A percentile compares a stretch with the other conserved stretches of the same genome.
These are phyloP conservation scores for Candida verbasci DNA, from an alignment of 805 yeast genomes.

Conservation along the genomic window DNA sequence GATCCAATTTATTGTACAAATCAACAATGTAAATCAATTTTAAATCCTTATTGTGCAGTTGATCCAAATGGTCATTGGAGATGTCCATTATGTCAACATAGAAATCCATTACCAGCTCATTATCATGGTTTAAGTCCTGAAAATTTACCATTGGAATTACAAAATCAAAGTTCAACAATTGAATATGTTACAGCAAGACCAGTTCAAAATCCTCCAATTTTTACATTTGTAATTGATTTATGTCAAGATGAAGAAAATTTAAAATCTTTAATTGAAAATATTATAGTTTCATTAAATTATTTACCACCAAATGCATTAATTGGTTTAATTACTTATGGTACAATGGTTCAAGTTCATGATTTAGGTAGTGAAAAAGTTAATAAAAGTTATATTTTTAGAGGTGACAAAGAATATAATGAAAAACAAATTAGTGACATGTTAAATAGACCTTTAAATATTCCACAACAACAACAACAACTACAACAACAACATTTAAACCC, in stretches of 20 bases:
- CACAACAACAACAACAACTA: slow-evolving; percentile 17
- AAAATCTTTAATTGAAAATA: slow-evolving; percentile 75
- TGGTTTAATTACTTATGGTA: slow-evolving; percentile 85
- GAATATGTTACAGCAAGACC: slow-evolving; percentile 84
- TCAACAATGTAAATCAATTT: slow-evolving; percentile 73
- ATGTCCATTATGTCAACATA: slow-evolving; percentile 75
- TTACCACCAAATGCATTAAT: slow-evolving; percentile 88
- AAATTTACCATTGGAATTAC: slow-evolving; percentile 76
- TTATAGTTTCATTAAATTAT: slow-evolving; percentile 67
- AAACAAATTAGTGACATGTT: slow-evolving; percentile 58
- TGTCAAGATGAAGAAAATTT: slow-evolving; percentile 89
- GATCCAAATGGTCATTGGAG: slow-evolving; percentile 81
- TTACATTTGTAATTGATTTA: slow-evolving; percentile 79
- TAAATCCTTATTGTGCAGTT: slow-evolving; percentile 83
- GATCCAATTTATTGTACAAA: slow-evolving; percentile 49
- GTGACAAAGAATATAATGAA: slow-evolving; percentile 78
- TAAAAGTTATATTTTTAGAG: slow-evolving; percentile 81
- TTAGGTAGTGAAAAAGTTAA: slow-evolving; percentile 59
- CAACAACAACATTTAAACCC: slow-evolving; percentile 20
- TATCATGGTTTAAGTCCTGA: slow-evolving; percentile 73
- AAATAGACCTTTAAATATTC: slow-evolving; percentile 27
- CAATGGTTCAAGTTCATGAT: slow-evolving; percentile 88
- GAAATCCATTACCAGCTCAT: slow-evolving; percentile 80
- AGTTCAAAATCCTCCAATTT: slow-evolving; percentile 79
- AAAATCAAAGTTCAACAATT: slow-evolving; percentile 64